Evolutionary conservation across 306 rosid species (phyloP).

Genomic region (Biancaea sappan): DNA sequence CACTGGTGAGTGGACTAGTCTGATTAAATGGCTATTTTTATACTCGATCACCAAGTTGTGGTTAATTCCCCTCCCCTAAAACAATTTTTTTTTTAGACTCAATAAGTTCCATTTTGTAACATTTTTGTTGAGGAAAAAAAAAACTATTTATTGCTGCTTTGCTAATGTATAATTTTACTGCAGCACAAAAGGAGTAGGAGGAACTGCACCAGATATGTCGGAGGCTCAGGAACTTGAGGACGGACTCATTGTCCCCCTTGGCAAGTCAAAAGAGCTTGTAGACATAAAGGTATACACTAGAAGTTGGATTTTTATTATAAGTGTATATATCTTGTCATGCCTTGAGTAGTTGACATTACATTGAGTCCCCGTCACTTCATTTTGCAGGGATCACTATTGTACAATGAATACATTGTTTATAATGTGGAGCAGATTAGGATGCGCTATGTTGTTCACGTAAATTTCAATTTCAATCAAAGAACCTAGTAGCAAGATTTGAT

Average conservation of each 20-base stretch:
- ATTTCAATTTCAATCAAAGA: conserved; percentile 60
- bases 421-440: conserved; percentile 83
- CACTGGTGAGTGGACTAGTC: neutral
- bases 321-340: conserved; percentile 9
- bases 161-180: conserved; percentile 31
- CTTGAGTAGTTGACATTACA: neutral
- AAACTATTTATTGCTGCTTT: conserved; percentile 10
- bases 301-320: conserved; percentile 2
- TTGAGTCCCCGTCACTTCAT: conserved; percentile 20
- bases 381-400: conserved; percentile 67
- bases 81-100: neutral
- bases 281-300: conserved; percentile 44
- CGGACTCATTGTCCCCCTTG: conserved; percentile 73
- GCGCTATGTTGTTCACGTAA: conserved; percentile 80
- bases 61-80: neutral
- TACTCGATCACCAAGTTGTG: neutral
- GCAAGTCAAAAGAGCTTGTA: conserved; percentile 51
- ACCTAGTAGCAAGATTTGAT: conserved; percentile 8
- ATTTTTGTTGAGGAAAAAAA: neutral
- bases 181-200: conserved; percentile 93
- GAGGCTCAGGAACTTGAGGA: conserved; percentile 64
- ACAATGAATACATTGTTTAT: conserved; percentile 93
- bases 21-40: conserved; percentile 13
- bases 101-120: neutral
- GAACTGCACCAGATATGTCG: conserved; percentile 72